A percentile compares a stretch with the other conserved stretches of the same genome.
Evolutionary conservation across 2,329 filamentous ascomycete genomes (phyloP).

Genomic region (Cladosporium velox): DNA sequence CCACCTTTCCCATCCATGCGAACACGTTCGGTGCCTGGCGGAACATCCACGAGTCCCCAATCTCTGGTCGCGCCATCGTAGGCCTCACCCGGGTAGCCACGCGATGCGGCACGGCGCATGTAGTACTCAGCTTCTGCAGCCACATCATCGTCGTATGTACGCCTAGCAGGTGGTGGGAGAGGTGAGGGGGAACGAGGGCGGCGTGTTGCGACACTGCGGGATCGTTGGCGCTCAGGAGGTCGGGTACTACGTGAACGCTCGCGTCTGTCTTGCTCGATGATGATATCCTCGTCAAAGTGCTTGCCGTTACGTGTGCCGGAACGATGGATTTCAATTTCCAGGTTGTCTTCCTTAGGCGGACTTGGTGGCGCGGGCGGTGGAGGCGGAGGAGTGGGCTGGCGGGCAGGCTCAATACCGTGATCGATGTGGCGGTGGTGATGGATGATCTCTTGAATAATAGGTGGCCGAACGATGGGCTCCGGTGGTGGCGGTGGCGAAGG

Average conservation of each 20-base stretch:
- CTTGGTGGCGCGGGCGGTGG: conserved; percentile 46
- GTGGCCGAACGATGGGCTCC: conserved; percentile 70
- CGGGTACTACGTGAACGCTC: conserved; percentile 38
- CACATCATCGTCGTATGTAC: conserved; percentile 55
- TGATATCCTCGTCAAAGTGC: conserved; percentile 65
- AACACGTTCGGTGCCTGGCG: conserved; percentile 79
- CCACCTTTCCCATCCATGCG: conserved; percentile 78
- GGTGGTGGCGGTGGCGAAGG: conserved; percentile 54
- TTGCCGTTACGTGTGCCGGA: conserved; percentile 50
- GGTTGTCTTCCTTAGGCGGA: conserved; percentile 56
- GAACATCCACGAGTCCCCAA: conserved; percentile 82
- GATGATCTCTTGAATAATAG: conserved; percentile 84
- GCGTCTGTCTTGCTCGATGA: conserved; percentile 55
- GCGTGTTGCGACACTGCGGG: conserved; percentile 34
- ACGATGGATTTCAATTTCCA: conserved; percentile 59
- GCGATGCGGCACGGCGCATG: conserved; percentile 67
- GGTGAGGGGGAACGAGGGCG: conserved; percentile 39
- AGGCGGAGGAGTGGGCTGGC: conserved; percentile 45
- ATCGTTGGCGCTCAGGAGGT: conserved; percentile 42
- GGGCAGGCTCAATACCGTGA: conserved; percentile 61
- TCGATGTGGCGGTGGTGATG: conserved; percentile 86
- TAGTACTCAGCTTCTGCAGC: conserved; percentile 61
- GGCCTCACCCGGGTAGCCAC: conserved; percentile 71
- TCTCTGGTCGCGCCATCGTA: conserved; percentile 71
- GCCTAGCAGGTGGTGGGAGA: conserved; percentile 39